These are phyloP conservation scores for Aquilaria sinensis DNA, from an alignment of 345 rosid genomes.

Conservation along the genomic window DNA sequence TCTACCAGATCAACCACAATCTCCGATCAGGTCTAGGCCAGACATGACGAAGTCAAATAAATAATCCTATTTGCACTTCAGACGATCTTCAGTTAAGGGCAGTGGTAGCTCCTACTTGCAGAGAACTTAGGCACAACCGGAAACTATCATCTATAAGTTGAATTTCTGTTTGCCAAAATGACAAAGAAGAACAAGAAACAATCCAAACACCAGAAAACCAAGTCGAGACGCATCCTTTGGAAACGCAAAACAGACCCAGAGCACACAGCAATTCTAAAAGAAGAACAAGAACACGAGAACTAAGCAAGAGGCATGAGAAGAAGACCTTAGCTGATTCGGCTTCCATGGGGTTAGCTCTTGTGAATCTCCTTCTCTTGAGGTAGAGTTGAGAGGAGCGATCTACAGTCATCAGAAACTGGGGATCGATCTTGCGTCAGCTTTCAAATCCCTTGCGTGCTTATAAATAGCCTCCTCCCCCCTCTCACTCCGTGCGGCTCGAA, in stretches of 20 bases:
- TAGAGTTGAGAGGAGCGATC: constrained; percentile 38
- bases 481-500: no score
- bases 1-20: no score
- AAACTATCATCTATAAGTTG: no score
- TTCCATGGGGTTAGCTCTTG: constrained; percentile 57
- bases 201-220: constrained; percentile 8
- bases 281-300: neutral
- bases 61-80: no score
- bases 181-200: neutral
- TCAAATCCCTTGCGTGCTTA: neutral
- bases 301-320: neutral
- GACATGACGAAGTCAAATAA: no score
- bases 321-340: constrained; percentile 61
- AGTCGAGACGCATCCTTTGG: constrained; percentile 11
- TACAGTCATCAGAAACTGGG: constrained; percentile 43
- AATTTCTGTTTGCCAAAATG: neutral
- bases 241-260: constrained; percentile 6
- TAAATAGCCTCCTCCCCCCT: no score
- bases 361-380: constrained; percentile 69
- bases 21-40: no score
- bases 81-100: no score
- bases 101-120: no score
- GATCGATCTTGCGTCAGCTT: neutral
- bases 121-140: no score
- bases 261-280: neutral